Base-by-base conservation (phyloP, 805 yeast genomes). In the Candida berthetii region DNA sequence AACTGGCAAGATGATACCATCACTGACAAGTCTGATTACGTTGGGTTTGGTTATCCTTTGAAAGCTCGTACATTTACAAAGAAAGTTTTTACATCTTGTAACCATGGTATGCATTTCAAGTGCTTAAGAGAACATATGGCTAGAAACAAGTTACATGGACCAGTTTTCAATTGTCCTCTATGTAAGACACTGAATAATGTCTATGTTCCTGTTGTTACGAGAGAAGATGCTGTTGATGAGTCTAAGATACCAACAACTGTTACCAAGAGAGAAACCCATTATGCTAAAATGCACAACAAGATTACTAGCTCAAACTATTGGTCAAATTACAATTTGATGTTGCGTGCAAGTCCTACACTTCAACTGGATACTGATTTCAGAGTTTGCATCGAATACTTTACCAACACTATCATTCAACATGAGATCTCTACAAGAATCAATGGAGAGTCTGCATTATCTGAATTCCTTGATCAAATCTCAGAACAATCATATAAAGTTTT, bases 151-250 rank as follows among this genome's bases (percentile, higher is more conserved):
- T 58, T 68, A 3, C 72, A 74, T 9, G 74, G 75, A 22, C 72
- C 76, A 17, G 89, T 85, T 47, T 87, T 88, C 52, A 64, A 87
- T n/a, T 93, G 99, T 58, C 98, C 99, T 0, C 69, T 93, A 34
- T 93, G 99, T 68, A 88, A 89, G 47, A 85, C 96, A 0, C 72
- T 17, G 17, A 16, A 31, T 31, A 17, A 31, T 17, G 19, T 31
- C 15, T 31, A 13, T 31, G 19, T 31, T 16, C 34, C 34, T 31
- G 34, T 31, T 31, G 19, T 31, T 6, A 31, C 19, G 3, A 6
- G 34, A 17, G 19, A 31, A 17, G 13, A 31, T 4, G 17, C 4
- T 31, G 19, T 10, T 32, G 29, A 31, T 24, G 41, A 79, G 24
- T 22, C 24, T 8, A 8, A 9, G n/a, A 27, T 27, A 5, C n/a